Conservation (phyloP, 1,284 basidiomycete species). For the Ustilago cynodontis region DNA sequence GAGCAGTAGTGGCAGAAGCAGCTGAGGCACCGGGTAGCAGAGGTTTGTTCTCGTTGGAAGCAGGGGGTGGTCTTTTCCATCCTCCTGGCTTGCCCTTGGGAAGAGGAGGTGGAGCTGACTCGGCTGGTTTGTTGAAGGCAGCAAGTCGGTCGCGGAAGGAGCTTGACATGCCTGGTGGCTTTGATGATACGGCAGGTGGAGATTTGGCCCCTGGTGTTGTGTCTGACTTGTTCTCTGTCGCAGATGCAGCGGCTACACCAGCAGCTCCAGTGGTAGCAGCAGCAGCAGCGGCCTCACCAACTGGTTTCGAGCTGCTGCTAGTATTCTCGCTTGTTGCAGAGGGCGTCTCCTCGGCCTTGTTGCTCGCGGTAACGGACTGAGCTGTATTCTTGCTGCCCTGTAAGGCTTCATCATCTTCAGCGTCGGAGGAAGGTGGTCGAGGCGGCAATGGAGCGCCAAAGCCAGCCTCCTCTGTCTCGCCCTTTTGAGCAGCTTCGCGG, state of each 20-base stretch:
- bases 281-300: constrained; percentile 1
- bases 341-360: background rate
- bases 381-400: background rate
- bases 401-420: constrained; percentile 20
- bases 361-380: background rate
- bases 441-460: constrained; percentile 50
- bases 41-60: constrained; percentile 54
- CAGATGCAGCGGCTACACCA: constrained; percentile 9
- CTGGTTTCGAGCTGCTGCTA: background rate
- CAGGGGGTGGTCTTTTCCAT: constrained; percentile 63
- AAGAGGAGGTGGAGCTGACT: constrained; percentile 58
- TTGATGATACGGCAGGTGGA: constrained; percentile 46
- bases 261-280: constrained; percentile 9
- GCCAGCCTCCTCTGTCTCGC: constrained; percentile 38
- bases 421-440: constrained; percentile 33
- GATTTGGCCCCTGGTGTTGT: constrained; percentile 29
- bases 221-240: constrained; percentile 9
- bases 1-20: constrained; percentile 15
- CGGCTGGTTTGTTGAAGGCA: constrained; percentile 66
- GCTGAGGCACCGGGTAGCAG: constrained; percentile 51
- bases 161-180: constrained; percentile 59
- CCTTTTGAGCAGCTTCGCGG: constrained; percentile 39
- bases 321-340: background rate
- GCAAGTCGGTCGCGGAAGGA: constrained; percentile 67
- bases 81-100: constrained; percentile 63